phyloP scores from a whole-genome alignment of 768 basidiomycete genomes.

The Boletus reticulatus region DNA sequence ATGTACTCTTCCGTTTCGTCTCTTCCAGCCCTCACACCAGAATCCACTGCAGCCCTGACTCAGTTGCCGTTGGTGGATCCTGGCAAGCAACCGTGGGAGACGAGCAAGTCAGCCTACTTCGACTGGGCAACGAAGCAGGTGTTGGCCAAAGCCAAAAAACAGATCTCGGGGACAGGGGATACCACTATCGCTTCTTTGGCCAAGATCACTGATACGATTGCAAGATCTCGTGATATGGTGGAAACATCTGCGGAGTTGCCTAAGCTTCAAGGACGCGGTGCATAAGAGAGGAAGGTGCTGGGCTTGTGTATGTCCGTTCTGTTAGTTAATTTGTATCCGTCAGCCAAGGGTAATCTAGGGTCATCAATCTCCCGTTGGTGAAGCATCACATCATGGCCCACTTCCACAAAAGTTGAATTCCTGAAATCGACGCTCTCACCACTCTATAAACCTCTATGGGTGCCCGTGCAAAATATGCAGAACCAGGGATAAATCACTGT shows the following conservation, averaged over 20 bases:
- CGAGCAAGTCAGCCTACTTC: slow-evolving; percentile 67
- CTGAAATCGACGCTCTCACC: no score
- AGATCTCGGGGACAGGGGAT: slow-evolving; percentile 14
- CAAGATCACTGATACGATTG: slow-evolving; percentile 18
- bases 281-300: background rate
- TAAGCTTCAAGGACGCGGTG: background rate
- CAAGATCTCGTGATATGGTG: slow-evolving; percentile 18
- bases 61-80: slow-evolving; percentile 42
- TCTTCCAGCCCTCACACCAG: slow-evolving; percentile 45
- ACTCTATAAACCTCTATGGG: no score
- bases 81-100: slow-evolving; percentile 78
- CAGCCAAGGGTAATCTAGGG: no score
- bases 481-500: no score
- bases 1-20: slow-evolving; percentile 50
- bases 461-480: no score
- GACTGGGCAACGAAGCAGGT: slow-evolving; percentile 72
- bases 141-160: slow-evolving; percentile 33
- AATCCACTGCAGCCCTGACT: slow-evolving; percentile 37
- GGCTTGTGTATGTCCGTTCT: background rate
- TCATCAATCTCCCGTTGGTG: no score
- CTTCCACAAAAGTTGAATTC: no score
- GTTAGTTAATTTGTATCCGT: background rate
- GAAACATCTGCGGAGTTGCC: slow-evolving; percentile 5
- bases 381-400: no score
- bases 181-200: slow-evolving; percentile 21